These are phyloP conservation scores for Ophiorrhiza pumila DNA, from an alignment of 257 asterid species.

Conservation along the genomic window DNA sequence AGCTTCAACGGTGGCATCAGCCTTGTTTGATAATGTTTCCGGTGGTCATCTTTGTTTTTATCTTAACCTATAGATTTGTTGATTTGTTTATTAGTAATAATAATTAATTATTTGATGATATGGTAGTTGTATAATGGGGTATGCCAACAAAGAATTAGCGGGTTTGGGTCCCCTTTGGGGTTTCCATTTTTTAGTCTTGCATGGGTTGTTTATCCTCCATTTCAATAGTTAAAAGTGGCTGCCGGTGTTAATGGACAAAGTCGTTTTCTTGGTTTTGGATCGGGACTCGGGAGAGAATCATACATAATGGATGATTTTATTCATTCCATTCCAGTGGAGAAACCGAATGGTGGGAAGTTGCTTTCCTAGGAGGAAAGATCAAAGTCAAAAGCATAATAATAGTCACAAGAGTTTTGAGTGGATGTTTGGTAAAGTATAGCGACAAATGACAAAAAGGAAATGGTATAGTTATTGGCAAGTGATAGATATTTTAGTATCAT, in stretches of 20 bases:
- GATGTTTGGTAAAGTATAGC: constrained; percentile 35
- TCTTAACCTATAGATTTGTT: background rate
- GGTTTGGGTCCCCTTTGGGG: background rate
- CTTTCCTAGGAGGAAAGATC: constrained; percentile 28
- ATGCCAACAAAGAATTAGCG: background rate
- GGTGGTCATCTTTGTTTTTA: background rate
- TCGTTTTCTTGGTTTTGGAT: constrained; percentile 12
- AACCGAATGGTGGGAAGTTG: constrained; percentile 29
- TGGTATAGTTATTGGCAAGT: constrained; percentile 15
- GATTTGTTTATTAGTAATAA: background rate
- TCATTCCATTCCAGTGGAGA: constrained; percentile 17
- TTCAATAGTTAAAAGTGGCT: background rate
- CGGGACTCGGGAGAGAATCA: background rate
- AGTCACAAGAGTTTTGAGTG: constrained; percentile 31
- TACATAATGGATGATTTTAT: constrained; percentile 17
- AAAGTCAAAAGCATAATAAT: constrained; percentile 35
- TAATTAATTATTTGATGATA: background rate
- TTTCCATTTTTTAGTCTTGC: too few species aligned
- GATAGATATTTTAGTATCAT: background rate
- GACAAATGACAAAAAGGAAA: constrained; percentile 26
- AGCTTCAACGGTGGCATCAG: constrained; percentile 42
- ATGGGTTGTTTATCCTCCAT: background rate
- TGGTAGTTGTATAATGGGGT: background rate
- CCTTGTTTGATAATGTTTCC: constrained; percentile 19
- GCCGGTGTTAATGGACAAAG: background rate